These are phyloP conservation scores for Allomyces javanicus DNA, from an alignment of 192 early-diverging fungal genomes.

Conservation along the genomic window DNA sequence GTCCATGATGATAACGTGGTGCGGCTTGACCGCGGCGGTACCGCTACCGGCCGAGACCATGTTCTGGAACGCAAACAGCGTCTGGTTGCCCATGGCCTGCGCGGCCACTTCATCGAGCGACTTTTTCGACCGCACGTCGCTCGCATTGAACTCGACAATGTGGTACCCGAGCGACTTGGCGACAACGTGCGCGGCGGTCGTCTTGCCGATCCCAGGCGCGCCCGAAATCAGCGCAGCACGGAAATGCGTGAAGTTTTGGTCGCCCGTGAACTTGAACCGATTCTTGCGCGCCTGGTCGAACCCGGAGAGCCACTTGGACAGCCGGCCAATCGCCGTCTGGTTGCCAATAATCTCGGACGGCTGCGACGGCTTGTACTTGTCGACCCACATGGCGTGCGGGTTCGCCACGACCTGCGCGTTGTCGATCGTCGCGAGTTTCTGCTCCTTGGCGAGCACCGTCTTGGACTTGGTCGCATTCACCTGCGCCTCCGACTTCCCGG, in stretches of 20 bases:
- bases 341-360: constrained; percentile 78
- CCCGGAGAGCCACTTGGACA: constrained; percentile 51
- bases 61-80: constrained; percentile 18
- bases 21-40: constrained; percentile 2
- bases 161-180: constrained; percentile 60
- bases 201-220: constrained; percentile 95
- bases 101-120: constrained; percentile 40
- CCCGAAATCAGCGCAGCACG: constrained; percentile 73
- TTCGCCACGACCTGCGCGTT: constrained; percentile 5
- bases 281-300: constrained; percentile 33
- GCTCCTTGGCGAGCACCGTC: background rate
- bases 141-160: constrained; percentile 89
- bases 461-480: constrained; percentile 1
- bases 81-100: constrained; percentile 33
- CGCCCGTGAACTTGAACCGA: constrained; percentile 28
- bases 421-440: constrained; percentile 15
- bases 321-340: constrained; percentile 39
- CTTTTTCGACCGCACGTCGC: constrained; percentile 81
- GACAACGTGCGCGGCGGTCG: constrained; percentile 81
- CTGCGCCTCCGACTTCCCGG: constrained; percentile 1
- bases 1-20: constrained; percentile 85
- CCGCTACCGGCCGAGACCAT: background rate
- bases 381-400: constrained; percentile 57
- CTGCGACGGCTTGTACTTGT: constrained; percentile 72
- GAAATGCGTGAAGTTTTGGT: constrained; percentile 27